Conservation (phyloP, 2,329 filamentous ascomycete species). For the Elsinoe australis region DNA sequence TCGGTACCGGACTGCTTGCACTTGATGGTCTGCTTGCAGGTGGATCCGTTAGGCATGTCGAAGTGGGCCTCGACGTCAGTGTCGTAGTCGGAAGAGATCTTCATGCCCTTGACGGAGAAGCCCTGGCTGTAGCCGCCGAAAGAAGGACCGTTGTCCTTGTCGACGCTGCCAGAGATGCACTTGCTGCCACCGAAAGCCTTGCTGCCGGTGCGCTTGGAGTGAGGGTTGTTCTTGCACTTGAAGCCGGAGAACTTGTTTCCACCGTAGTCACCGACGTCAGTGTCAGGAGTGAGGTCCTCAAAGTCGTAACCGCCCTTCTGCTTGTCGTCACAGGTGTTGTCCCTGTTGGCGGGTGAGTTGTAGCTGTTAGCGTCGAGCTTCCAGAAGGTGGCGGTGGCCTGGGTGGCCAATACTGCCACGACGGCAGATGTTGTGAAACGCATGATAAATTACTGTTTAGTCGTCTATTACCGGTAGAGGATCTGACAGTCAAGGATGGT, state of each 20-base stretch:
- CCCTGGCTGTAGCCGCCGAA: constrained; percentile 44
- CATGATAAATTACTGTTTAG: constrained; percentile 17
- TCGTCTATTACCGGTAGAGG: constrained; percentile 8
- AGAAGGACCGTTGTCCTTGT: constrained; percentile 48
- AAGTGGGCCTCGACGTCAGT: constrained; percentile 80
- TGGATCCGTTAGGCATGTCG: constrained; percentile 71
- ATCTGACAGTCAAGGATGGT: constrained; percentile 9
- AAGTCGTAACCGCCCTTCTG: constrained; percentile 69
- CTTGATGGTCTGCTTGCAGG: constrained; percentile 67
- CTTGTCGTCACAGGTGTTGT: constrained; percentile 68
- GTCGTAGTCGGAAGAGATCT: constrained; percentile 67
- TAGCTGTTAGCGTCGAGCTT: constrained; percentile 47
- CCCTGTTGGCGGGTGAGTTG: constrained; percentile 60
- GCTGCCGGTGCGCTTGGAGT: constrained; percentile 38
- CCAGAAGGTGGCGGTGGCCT: constrained; percentile 44
- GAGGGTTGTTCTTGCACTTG: constrained; percentile 54
- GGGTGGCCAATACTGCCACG: constrained; percentile 40
- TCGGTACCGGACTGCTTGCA: constrained; percentile 62
- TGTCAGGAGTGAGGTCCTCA: constrained; percentile 42
- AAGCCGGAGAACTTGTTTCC: constrained; percentile 70
- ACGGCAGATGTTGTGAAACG: constrained; percentile 24
- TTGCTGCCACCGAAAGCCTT: constrained; percentile 37
- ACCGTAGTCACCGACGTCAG: constrained; percentile 55
- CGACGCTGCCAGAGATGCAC: constrained; percentile 41
- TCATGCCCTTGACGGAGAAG: constrained; percentile 70